phyloP scores from a whole-genome alignment of 1,139 yeast species.

The Kluyveromyces marxianus region DNA sequence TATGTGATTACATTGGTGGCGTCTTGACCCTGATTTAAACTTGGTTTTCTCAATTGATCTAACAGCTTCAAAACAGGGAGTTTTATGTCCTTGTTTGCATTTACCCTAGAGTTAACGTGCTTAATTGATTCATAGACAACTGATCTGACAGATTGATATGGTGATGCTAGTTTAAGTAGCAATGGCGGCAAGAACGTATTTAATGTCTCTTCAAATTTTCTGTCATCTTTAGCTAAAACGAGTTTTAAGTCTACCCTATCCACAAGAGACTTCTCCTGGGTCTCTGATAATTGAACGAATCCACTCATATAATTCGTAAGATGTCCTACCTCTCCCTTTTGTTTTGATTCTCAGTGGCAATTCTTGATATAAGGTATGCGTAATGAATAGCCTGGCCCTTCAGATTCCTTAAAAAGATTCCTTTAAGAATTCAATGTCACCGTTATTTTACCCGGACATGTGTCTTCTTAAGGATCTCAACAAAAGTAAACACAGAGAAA shows the following conservation, averaged over 20 bases:
- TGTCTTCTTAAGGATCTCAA: too few species aligned
- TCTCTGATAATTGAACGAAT: conserved; percentile 18
- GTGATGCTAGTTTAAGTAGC: conserved; percentile 69
- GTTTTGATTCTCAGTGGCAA: too few species aligned
- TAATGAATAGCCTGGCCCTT: too few species aligned
- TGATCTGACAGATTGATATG: conserved; percentile 56
- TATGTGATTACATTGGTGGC: conserved; percentile 53
- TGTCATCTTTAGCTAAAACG: conserved; percentile 66
- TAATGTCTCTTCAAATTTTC: conserved; percentile 54
- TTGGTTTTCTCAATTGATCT: conserved; percentile 54
- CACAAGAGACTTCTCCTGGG: conserved; percentile 50
- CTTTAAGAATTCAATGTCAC: too few species aligned
- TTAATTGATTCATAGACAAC: conserved; percentile 63
- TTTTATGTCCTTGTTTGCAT: conserved; percentile 45
- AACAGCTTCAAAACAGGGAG: conserved; percentile 59
- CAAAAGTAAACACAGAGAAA: too few species aligned
- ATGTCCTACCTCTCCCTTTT: too few species aligned
- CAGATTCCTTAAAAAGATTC: too few species aligned
- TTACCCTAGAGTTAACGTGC: conserved; percentile 59
- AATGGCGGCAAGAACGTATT: conserved; percentile 67
- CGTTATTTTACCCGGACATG: too few species aligned
- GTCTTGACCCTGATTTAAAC: conserved; percentile 38
- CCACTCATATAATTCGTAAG: background rate
- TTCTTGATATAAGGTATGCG: too few species aligned
- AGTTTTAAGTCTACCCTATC: conserved; percentile 77